A percentile compares a stretch with the other conserved stretches of the same genome.
Evolutionary conservation across 352 stramenopile genomes (phyloP).

Genomic region (Phytopythium montanum): DNA sequence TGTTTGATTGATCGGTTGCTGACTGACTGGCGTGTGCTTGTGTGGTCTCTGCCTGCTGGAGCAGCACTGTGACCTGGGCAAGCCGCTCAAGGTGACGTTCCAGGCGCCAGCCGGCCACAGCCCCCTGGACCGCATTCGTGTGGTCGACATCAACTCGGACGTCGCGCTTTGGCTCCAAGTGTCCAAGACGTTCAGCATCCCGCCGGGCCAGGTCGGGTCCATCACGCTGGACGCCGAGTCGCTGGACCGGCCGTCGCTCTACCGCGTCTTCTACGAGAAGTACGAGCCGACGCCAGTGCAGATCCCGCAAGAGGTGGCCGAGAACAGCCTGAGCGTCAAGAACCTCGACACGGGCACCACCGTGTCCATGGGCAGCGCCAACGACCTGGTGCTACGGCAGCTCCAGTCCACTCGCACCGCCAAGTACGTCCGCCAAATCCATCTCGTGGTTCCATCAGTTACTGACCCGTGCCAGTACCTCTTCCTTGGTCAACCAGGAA

Average conservation of each 20-base stretch:
- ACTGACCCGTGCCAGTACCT: not conserved
- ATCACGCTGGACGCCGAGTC: constrained; percentile 84
- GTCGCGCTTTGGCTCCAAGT: constrained; percentile 81
- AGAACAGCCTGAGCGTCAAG: constrained; percentile 73
- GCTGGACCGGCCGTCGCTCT: constrained; percentile 71
- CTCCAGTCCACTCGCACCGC: constrained; percentile 48
- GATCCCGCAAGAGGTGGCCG: constrained; percentile 42
- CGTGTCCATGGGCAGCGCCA: constrained; percentile 70
- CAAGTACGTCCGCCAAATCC: constrained; percentile 12
- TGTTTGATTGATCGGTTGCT: not conserved
- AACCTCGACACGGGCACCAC: constrained; percentile 81
- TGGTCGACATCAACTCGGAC: constrained; percentile 85
- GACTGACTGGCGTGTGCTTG: no score
- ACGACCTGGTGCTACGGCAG: constrained; percentile 73
- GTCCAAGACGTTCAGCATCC: constrained; percentile 80
- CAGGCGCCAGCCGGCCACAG: constrained; percentile 68
- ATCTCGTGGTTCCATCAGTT: not conserved
- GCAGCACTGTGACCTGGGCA: constrained; percentile 78
- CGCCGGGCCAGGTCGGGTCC: constrained; percentile 66
- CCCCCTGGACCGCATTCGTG: constrained; percentile 68
- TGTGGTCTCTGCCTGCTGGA: constrained; percentile 1
- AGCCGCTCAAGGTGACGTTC: constrained; percentile 77
- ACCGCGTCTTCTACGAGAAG: constrained; percentile 87
- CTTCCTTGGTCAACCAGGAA: constrained; percentile 16
- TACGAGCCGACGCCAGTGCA: constrained; percentile 73